Evolutionary conservation across 1,284 basidiomycete species (phyloP), one percentile per base, ranked within the genome.

Genomic region (Inonotus obliquus): DNA sequence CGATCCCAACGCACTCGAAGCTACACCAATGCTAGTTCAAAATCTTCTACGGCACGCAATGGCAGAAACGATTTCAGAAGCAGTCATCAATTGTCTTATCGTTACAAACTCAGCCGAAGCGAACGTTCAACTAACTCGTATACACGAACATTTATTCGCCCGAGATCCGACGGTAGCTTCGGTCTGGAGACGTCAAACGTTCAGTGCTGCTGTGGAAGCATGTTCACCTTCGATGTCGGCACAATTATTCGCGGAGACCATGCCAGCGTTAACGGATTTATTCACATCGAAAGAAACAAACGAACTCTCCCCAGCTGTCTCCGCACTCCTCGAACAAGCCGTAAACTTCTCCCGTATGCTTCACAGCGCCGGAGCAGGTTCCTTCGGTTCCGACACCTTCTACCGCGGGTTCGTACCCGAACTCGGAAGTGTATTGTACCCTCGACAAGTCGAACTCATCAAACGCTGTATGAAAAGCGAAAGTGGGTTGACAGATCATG

Each of bases 161-260:
- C 83, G 91, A 54, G 89, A 92, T 69, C 84, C 91, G 10, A 86
- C 87, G 3, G 89, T 92, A 17, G 91, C 91, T 1, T 81, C 83
- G 52, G 90, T 92, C 11, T 93, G 91, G 91, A 81, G 91, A 11
- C 81, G 91, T 4, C 91, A 93, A 70, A 92, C 91, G 2, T 90
- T 92, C 73, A 85, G 86, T 6, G 90, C 91, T 0, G 89, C 91
- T 2, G 86, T 92, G 56, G 89, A 91, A 54, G 71, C 79, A 0
- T 88, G 85, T 70, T 85, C 88, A 0, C 80, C 84, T 1, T 83
- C 86, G 45, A 86, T 90, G 80, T 79, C 82, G 1, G 69, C 77
- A 44, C 79, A 76, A 69, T 85, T 92, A 68, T 76, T 92, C 44
- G 72, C 76, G 23, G 89, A 92, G 63, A 81, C 87, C 65, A 80